Conservation (phyloP, 163 green algal species). For the Chlorella variabilis region DNA sequence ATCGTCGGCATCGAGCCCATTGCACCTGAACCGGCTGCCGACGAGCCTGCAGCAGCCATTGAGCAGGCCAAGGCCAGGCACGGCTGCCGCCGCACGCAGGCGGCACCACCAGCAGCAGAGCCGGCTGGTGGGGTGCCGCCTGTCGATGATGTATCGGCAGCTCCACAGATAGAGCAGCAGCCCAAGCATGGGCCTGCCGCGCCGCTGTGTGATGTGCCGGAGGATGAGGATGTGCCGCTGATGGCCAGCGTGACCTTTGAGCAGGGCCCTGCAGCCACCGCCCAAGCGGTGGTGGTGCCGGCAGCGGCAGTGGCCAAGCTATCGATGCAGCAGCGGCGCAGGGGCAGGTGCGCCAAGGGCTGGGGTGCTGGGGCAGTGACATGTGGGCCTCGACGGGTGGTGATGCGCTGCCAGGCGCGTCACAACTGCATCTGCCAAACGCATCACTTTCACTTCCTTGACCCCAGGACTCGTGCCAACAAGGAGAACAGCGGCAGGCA, state of each 20-base stretch:
- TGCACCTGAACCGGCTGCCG: neutral
- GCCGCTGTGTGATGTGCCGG: no score
- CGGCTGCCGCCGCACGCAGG: neutral
- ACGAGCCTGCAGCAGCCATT: neutral
- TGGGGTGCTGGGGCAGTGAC: no score
- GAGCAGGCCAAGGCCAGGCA: neutral
- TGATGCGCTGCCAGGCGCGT: no score
- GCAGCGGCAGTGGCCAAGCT: neutral
- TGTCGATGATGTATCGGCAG: neutral
- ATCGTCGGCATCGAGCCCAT: neutral
- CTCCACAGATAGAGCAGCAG: neutral
- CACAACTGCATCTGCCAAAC: no score
- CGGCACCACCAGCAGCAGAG: neutral
- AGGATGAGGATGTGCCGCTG: neutral
- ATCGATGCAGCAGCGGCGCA: neutral
- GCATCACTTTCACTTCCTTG: no score
- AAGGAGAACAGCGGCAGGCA: conserved; percentile 8
- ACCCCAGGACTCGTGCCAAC: neutral
- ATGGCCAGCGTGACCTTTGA: neutral
- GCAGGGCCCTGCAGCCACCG: neutral
- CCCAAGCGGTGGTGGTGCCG: neutral
- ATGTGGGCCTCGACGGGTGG: no score
- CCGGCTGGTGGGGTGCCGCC: neutral
- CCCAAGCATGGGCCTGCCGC: neutral
- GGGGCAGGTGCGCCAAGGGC: neutral